Evolutionary conservation across 371 early-diverging fungal species (phyloP), one percentile per base, ranked within the genome.

Genomic region (Paramicrosporidium saccamoebae): DNA sequence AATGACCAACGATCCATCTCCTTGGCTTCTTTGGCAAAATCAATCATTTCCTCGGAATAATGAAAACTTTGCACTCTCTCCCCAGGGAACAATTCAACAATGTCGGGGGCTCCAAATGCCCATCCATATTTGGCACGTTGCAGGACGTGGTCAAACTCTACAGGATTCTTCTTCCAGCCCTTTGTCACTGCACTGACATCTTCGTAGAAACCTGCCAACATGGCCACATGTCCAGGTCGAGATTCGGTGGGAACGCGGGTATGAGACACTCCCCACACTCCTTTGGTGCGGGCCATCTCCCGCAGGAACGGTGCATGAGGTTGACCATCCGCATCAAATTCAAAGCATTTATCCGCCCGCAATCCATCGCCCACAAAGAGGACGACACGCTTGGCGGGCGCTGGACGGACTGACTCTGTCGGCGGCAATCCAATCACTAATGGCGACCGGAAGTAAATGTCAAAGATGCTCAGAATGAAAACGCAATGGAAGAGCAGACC

Each of bases 51-150:
- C 8, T 57, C 50, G 7, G 59, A 47, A 36, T 81, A 88, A 79
- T 79, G 81, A 39, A 59, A 63, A 3, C 64, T 78, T 11, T 77
- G 71, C 4, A 86, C 57, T 14, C 48, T 46, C 16, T 84, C 84
- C 3, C 68, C 55, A 11, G 68, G 58, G 51, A 82, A 88, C 82
- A 84, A 82, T 10, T 75, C 81, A 19, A 84, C 41, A 29, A 88
- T 88, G 43, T 84, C 90, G 5, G 84, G 90, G 14, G 78, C 74
- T 7, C 90, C 90, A 48, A 78, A 82, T n/a, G 79, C 77, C 77
- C 77, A 88, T 0, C 81, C 75, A 37, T 74, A 65, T 17, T 50
- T 42, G 18, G 65, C 64, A 33, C 79, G 57, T 45, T 88, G 82
- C 39, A 88, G 79, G 12, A 81, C 57, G 2, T 77, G 77, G 37